Conservation (phyloP, 1,284 basidiomycete genomes). For the Schizophyllum amplum region DNA sequence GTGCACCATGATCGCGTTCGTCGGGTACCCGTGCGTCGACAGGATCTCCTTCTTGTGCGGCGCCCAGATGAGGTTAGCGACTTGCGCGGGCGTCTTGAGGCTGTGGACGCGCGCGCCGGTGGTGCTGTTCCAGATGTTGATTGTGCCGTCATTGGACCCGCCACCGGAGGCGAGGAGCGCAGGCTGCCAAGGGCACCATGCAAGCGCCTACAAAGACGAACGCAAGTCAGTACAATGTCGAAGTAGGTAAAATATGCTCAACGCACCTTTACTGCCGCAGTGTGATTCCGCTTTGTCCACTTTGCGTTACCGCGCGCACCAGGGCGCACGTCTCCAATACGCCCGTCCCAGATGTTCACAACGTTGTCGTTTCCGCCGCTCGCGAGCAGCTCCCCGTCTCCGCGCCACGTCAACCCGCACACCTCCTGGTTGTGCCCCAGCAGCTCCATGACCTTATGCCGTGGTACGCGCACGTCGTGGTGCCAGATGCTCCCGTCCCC, state of each 20-base stretch:
- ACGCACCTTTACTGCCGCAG: slow-evolving; percentile 84
- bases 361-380: slow-evolving; percentile 96
- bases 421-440: slow-evolving; percentile 87
- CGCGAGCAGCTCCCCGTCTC: slow-evolving; percentile 83
- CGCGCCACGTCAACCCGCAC: slow-evolving; percentile 77
- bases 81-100: slow-evolving; percentile 79
- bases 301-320: slow-evolving; percentile 63
- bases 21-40: slow-evolving; percentile 90
- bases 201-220: slow-evolving; percentile 61
- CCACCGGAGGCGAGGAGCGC: slow-evolving; percentile 91
- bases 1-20: slow-evolving; percentile 62
- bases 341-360: slow-evolving; percentile 92
- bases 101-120: slow-evolving; percentile 85
- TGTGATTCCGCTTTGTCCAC: slow-evolving; percentile 92
- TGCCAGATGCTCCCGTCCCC: slow-evolving; percentile 91
- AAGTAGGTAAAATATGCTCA: background rate
- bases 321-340: slow-evolving; percentile 58
- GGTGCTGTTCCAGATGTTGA: slow-evolving; percentile 90
- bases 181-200: slow-evolving; percentile 97
- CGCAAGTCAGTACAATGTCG: background rate
- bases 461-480: slow-evolving; percentile 83
- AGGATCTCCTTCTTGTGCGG: slow-evolving; percentile 87
- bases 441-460: slow-evolving; percentile 86
- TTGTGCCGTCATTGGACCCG: slow-evolving; percentile 89
- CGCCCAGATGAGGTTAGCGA: slow-evolving; percentile 89